Base-by-base conservation (phyloP, 257 asterid species). In the Penstemon newberryi region DNA sequence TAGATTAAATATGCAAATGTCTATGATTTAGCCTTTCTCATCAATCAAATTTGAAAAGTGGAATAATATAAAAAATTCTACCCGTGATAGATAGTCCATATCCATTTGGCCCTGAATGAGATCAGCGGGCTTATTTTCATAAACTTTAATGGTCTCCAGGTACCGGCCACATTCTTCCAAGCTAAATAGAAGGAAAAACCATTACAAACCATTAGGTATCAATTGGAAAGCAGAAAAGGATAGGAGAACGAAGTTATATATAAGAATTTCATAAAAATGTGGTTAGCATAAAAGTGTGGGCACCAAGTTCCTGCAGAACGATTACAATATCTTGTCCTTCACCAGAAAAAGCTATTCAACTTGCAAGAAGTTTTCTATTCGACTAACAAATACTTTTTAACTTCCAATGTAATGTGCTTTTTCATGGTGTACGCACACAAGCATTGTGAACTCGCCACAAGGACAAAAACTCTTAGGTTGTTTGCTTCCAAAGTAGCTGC, bases 81-180 rank as follows among this genome's bases (percentile, higher is more conserved):
- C 96, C 90, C 96, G 91, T 40, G 99, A 94, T 57, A 72, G 75
- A 78, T 89, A 91, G 77, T 94, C 99, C 75, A 89, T 85, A 79
- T 94, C 99, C 97, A 86, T 87, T 72, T 91, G 97, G 55, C 99
- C 97, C 81, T 87, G 99, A 79, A 94, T 94, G 70, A 94, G 91
- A 79, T 91, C 97, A 4, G 99, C 96, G 11, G 99, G 86, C 67
- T 94, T 94, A 68, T 91, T 91, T 81, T 94, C 97, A 69, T 94
- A 94, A 61, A 94, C 96, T 82, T 94, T 94, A 55, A 91, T 80
- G 7, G 99, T 94, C 82, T 94, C 99, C 87, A 91, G 71, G 83
- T 94, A 94, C 51, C 99, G 92, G 50, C 91, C 99, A 63, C 99
- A 94, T 82, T 94, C 97, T 80, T 94, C 99, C 87, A 91, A 80